Base-by-base conservation (phyloP, 352 stramenopile genomes). In the Globisporangium cystogenes region DNA sequence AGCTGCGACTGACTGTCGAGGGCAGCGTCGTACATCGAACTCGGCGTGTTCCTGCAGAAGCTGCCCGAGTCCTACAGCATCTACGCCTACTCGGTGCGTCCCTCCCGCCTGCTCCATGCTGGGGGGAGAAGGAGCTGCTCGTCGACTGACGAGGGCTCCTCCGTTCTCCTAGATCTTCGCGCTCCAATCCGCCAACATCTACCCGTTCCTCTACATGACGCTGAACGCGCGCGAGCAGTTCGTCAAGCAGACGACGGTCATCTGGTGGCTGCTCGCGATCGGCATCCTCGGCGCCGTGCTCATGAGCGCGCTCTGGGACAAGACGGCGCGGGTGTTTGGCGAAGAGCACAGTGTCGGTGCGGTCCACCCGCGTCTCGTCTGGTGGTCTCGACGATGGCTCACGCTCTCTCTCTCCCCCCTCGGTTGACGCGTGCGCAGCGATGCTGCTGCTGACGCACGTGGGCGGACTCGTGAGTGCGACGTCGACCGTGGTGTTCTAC, bases 401-500 rank as follows among this genome's bases (percentile, higher is more conserved):
- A n/a, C n/a, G 40, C 24, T 49, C 15, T 4, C 36, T 47, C n/a
- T 47, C 2, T 47, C 1, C 15, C 7, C 16, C 8, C 41, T 47
- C 20, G 4, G 4, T 6, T 45, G 40, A 23, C 16, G 1, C n/a
- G 7, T 5, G 29, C 8, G 7, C 36, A 82, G 78, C 74, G 11
- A 80, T 89, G 71, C 56, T 87, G 35, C 7, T 78, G 14, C 59
- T 90, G 16, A 85, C 78, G 4, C 78, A 87, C 51, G 60, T 86
- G 3, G 78, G 76, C 10, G 78, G 78, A 2, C 68, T 86, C 51
- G 76, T 89, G 40, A 89, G 78, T 54, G 76, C 78, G 21, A 87
- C 76, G 21, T 86, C 78, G 11, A 89, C 67, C 35, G 72, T 89
- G 26, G 76, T 87, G 7, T 85, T 87, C 45, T 90, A 90, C 45